Base-by-base conservation (phyloP, 1,284 basidiomycete species). In the Cutaneotrichosporon arboriforme region DNA sequence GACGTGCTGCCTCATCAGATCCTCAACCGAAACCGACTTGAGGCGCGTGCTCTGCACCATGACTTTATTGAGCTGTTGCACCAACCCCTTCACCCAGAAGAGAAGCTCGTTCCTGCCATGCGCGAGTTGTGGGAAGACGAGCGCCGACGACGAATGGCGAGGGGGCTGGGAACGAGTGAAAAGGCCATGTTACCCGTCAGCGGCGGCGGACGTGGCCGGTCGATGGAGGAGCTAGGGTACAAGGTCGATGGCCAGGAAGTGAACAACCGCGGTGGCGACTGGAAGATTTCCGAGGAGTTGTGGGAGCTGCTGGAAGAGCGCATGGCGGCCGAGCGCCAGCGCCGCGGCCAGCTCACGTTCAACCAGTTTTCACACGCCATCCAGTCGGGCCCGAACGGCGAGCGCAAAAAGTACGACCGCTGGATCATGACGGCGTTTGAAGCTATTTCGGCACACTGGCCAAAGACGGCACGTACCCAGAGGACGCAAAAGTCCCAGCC, bases 81-180 rank as follows among this genome's bases (percentile, higher is more conserved):
- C 69, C 78, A 63, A n/a, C 69, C 70, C 0, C 57, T 76, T 8
- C 78, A 56, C 17, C 79, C 84, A 3, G 70, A 80, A 14, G 87
- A 89, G 60, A 90, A 89, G 46, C 81, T 96, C 21, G 88, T 98
- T 0, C 80, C 85, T 23, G 86, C 89, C 62, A 85, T 97, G 49
- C 84, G 86, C 50, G 93, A 96, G 70, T 79, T 98, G 1, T 98
- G 94, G 94, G 88, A 93, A 51, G 91, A 96, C 62, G 94, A 97
- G 70, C 83, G 86, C 10, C 78, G 79, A 10, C 81, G 91, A 4
- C 79, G 93, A 15, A 68, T 73, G 14, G 80, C 78, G 8, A 80
- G 79, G 23, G 90, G 90, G 0, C 58, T 68, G 17, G 63, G 61
- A 1, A 56, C 67, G 14, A 61, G 57, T 26, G 66, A 66, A 39